Conservation (phyloP, 768 basidiomycete species). For the Mrakia frigida region DNA sequence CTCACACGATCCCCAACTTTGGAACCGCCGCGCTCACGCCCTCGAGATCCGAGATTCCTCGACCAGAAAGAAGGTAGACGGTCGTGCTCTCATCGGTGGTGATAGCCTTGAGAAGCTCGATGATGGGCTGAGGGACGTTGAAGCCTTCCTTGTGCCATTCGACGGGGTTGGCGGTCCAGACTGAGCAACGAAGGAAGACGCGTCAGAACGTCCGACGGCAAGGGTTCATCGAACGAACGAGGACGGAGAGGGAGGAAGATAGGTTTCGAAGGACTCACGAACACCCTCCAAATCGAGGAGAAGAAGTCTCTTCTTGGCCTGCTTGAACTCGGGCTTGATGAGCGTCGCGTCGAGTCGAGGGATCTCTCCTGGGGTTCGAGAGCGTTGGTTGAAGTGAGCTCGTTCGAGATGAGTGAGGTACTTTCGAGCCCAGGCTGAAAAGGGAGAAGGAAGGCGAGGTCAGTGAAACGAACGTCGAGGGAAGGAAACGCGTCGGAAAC, state of each 20-base stretch:
- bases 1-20: conserved; percentile 69
- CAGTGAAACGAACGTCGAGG: neutral
- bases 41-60: conserved; percentile 60
- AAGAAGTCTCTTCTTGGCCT: conserved; percentile 61
- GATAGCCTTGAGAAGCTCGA: conserved; percentile 56
- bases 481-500: conserved; percentile 48
- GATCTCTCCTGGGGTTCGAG: conserved; percentile 38
- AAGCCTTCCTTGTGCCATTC: conserved; percentile 32
- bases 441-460: neutral
- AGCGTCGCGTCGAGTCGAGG: conserved; percentile 49
- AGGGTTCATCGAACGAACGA: neutral
- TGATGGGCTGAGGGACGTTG: conserved; percentile 45
- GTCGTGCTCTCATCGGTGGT: conserved; percentile 63
- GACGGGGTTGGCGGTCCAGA: conserved; percentile 27
- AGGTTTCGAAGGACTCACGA: conserved; percentile 12
- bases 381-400: conserved; percentile 29
- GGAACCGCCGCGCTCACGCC: conserved; percentile 59
- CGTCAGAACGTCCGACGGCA: neutral
- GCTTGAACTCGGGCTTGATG: conserved; percentile 64
- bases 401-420: conserved; percentile 33
- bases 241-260: neutral
- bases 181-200: neutral
- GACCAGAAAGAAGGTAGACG: conserved; percentile 76
- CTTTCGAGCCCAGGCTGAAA: conserved; percentile 9
- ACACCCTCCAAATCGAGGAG: conserved; percentile 75